These are phyloP conservation scores for Sarocladium strictum DNA, from an alignment of 2,329 filamentous ascomycete species.

Conservation along the genomic window DNA sequence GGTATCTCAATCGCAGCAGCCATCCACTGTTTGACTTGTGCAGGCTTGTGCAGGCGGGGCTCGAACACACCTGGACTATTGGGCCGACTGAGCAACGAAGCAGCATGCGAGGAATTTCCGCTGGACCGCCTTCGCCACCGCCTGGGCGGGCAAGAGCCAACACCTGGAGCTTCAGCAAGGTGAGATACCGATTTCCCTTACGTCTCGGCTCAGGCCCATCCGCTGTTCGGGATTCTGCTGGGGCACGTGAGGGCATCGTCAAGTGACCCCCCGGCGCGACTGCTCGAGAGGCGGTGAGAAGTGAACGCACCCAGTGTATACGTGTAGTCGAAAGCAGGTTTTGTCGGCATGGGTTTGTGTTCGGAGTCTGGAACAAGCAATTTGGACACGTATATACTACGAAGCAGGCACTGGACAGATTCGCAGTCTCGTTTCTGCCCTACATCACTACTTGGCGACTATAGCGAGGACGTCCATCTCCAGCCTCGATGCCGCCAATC, in stretches of 20 bases:
- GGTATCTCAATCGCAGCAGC: no score
- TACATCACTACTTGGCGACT: neutral
- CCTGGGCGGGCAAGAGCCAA: slow-evolving; percentile 26
- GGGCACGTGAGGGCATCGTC: neutral
- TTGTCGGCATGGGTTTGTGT: no score
- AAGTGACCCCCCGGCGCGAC: neutral
- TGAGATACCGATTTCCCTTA: slow-evolving; percentile 17
- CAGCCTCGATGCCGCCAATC: neutral
- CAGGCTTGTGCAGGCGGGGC: neutral
- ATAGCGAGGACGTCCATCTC: neutral
- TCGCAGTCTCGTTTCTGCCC: no score
- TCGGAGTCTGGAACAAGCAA: neutral
- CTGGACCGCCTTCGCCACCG: slow-evolving; percentile 27
- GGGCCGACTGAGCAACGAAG: neutral
- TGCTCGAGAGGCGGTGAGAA: neutral
- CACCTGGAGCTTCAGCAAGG: slow-evolving; percentile 37
- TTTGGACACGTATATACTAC: no score
- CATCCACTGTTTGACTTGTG: neutral
- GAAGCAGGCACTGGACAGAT: no score
- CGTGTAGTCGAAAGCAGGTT: neutral
- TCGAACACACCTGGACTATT: neutral
- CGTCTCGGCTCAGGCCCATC: slow-evolving; percentile 5
- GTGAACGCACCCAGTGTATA: neutral
- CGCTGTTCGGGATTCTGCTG: neutral
- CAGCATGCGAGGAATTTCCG: slow-evolving; percentile 28